These are phyloP conservation scores for Telfairia occidentalis DNA, from an alignment of 331 rosid genomes.

Conservation along the genomic window DNA sequence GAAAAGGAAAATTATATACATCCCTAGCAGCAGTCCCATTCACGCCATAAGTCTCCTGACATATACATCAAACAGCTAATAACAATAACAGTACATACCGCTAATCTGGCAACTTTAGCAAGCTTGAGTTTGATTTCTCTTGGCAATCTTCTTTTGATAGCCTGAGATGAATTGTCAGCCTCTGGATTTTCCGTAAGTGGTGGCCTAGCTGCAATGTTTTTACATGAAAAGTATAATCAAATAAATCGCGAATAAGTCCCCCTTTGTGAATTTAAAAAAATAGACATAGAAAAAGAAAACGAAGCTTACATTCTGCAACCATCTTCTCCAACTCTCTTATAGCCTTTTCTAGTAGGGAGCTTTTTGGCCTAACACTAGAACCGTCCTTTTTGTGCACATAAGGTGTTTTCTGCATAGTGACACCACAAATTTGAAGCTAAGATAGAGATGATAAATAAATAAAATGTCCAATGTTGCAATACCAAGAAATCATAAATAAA, in stretches of 20 bases:
- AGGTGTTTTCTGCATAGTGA: slow-evolving; percentile 54
- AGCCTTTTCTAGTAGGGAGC: slow-evolving; percentile 87
- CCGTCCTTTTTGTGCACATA: slow-evolving; percentile 66
- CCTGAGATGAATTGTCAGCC: slow-evolving; percentile 56
- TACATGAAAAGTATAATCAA: slow-evolving; percentile 11
- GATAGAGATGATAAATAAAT: background rate
- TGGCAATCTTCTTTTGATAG: slow-evolving; percentile 90
- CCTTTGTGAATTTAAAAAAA: background rate
- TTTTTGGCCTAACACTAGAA: slow-evolving; percentile 58
- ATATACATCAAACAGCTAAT: slow-evolving; percentile 2
- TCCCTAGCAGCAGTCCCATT: background rate
- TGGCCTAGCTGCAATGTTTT: slow-evolving; percentile 73
- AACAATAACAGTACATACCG: slow-evolving; percentile 34
- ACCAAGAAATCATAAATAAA: background rate
- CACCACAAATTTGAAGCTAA: background rate
- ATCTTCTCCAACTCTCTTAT: slow-evolving; percentile 80
- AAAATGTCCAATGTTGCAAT: background rate
- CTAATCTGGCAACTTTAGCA: slow-evolving; percentile 94
- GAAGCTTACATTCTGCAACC: slow-evolving; percentile 88
- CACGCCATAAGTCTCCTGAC: background rate
- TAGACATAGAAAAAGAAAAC: slow-evolving; percentile 10
- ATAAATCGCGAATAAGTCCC: slow-evolving; percentile 6
- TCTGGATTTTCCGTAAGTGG: slow-evolving; percentile 76
- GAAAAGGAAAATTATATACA: background rate
- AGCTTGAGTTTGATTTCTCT: slow-evolving; percentile 94